Percentiles rank a stretch among this genome's conserved stretches.
phyloP scores from a whole-genome alignment of 257 asterid genomes.

The Perilla frutescens region DNA sequence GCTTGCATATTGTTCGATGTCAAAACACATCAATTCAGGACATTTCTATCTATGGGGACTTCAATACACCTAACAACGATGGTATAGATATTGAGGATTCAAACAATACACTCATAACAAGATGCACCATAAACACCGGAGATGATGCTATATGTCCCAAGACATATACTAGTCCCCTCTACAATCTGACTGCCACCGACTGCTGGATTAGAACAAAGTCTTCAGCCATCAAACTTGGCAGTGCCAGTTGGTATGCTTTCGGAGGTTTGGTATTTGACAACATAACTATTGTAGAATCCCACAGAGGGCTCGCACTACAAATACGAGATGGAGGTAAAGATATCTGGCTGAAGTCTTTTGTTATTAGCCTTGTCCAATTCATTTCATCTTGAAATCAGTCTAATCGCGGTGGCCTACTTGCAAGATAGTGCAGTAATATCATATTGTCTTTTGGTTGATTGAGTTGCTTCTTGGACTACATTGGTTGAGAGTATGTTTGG shows the following conservation, averaged over 20 bases:
- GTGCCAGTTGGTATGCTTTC: constrained; percentile 79
- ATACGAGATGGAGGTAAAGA: constrained; percentile 90
- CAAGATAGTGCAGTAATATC: not conserved
- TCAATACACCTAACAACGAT: constrained; percentile 90
- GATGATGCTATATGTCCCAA: constrained; percentile 98
- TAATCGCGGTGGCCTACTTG: not conserved
- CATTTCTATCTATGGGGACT: constrained; percentile 72
- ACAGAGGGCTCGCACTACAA: constrained; percentile 86
- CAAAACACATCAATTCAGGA: constrained; percentile 67
- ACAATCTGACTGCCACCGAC: constrained; percentile 76
- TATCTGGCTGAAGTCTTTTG: constrained; percentile 10
- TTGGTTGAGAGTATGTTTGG: not conserved
- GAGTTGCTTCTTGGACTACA: not conserved
- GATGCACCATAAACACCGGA: constrained; percentile 85
- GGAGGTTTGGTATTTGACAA: constrained; percentile 66
- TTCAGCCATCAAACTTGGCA: constrained; percentile 91
- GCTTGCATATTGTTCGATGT: constrained; percentile 85
- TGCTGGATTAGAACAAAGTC: constrained; percentile 91
- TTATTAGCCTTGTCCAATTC: not conserved
- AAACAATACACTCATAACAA: constrained; percentile 73
- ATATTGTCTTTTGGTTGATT: constrained; percentile 15
- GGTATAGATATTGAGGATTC: constrained; percentile 95
- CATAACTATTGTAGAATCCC: constrained; percentile 80
- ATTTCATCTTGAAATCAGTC: not conserved
- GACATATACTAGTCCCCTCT: constrained; percentile 65